These are phyloP conservation scores for Sporothrix luriei DNA, from an alignment of 2,329 filamentous ascomycete species.

Conservation along the genomic window DNA sequence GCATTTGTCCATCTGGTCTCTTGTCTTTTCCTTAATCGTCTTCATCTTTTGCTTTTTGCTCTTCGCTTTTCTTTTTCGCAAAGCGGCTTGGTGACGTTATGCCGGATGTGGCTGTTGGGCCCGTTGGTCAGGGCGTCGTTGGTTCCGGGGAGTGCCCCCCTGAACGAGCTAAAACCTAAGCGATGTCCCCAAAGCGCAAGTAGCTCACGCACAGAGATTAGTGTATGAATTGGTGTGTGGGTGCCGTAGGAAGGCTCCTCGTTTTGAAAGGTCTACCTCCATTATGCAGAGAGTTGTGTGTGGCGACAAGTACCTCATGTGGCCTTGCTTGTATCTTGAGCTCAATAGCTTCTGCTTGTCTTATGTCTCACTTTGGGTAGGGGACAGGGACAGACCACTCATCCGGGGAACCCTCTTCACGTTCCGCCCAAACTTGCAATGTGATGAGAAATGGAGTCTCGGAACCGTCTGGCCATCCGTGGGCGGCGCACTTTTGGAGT, in stretches of 20 bases:
- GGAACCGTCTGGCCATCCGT: constrained; percentile 8
- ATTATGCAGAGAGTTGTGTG: background rate
- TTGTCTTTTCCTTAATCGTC: no score
- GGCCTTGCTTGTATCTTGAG: background rate
- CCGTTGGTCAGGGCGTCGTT: background rate
- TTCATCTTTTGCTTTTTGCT: constrained; percentile 18
- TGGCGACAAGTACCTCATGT: background rate
- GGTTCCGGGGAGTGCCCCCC: background rate
- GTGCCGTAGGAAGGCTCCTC: no score
- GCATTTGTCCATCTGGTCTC: background rate
- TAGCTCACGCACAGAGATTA: constrained; percentile 19
- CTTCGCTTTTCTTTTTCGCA: background rate
- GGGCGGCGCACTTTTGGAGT: background rate
- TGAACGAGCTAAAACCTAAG: constrained; percentile 17
- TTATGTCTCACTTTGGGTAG: background rate
- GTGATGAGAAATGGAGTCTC: background rate
- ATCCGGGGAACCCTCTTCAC: background rate
- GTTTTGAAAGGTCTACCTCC: no score
- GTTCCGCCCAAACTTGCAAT: background rate
- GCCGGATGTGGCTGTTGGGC: background rate
- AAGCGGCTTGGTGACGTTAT: background rate
- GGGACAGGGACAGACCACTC: background rate
- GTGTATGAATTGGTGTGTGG: background rate
- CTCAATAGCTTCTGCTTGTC: background rate
- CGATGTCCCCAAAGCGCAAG: constrained; percentile 13